Evolutionary conservation across 2,329 filamentous ascomycete genomes (phyloP), one percentile per base, ranked within the genome.

Genomic region (Aciculosporium take): DNA sequence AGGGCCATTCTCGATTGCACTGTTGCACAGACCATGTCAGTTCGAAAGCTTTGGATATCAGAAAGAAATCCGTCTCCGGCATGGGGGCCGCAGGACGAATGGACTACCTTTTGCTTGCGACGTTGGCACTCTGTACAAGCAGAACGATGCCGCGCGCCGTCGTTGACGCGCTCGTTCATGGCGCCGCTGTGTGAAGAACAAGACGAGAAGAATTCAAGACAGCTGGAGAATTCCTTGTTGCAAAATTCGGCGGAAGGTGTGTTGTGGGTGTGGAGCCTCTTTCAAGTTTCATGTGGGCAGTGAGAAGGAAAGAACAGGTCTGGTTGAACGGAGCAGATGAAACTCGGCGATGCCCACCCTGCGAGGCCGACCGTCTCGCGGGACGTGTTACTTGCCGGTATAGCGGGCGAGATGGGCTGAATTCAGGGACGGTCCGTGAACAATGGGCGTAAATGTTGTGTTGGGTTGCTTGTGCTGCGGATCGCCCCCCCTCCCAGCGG

Each of bases 101-200:
- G 4, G 18, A 25, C 43, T 51, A 60, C 60, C 53, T 58, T 63
- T 51, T 63, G 60, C 50, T 63, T 63, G 37, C 60, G 57, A 13
- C 60, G 56, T 29, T 56, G 51, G 42, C 60, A 69, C 50, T 68
- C 66, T 3, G 64, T 63, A 46, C 66, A 69, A 36, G 66, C 64
- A 15, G 57, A 47, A 32, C 58, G 56, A 36, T 42, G 33, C 18
- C 45, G 43, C n/a, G 37, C 41, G 37, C 34, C 44, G 9, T 52
- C 47, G 15, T 35, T 33, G 28, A 43, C 20, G 17, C 34, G 45
- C 17, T 40, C 41, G 18, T 41, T 46, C 51, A 49, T 49, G 5
- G 38, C 44, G 41, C 17, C 21, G 20, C 34, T n/a, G n/a, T n/a
- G n/a, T n/a, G n/a, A n/a, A n/a, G n/a, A n/a, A n/a, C n/a, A n/a